Evolutionary conservation across 768 basidiomycete species (phyloP).

Genomic region (Pleurotus djamor): DNA sequence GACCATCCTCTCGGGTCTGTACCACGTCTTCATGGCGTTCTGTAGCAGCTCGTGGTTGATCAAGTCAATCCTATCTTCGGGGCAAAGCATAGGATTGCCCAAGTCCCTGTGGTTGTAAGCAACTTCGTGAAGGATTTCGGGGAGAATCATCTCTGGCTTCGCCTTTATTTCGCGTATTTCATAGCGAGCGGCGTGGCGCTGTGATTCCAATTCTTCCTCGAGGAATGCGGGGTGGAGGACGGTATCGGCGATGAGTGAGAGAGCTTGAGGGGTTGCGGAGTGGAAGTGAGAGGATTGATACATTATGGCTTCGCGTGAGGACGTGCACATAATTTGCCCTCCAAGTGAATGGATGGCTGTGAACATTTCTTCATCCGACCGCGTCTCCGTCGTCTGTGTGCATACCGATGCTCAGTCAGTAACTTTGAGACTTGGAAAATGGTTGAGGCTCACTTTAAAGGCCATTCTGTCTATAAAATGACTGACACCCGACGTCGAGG

Average conservation of each 20-base stretch:
- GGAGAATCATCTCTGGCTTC: slow-evolving; percentile 93
- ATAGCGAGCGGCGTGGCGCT: slow-evolving; percentile 85
- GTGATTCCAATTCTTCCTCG: slow-evolving; percentile 76
- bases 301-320: slow-evolving; percentile 93
- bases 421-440: background rate
- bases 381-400: slow-evolving; percentile 66
- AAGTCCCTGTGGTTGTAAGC: slow-evolving; percentile 78
- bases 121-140: slow-evolving; percentile 85
- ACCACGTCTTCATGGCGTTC: slow-evolving; percentile 76
- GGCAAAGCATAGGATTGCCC: slow-evolving; percentile 90
- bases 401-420: background rate
- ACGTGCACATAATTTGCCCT: slow-evolving; percentile 89
- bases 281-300: slow-evolving; percentile 97
- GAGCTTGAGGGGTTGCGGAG: slow-evolving; percentile 72
- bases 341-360: slow-evolving; percentile 80
- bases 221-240: slow-evolving; percentile 76
- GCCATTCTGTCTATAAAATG: slow-evolving; percentile 96
- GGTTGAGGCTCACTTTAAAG: slow-evolving; percentile 70
- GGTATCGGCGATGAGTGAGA: slow-evolving; percentile 91
- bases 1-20: slow-evolving; percentile 92
- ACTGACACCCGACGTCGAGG: slow-evolving; percentile 72
- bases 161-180: slow-evolving; percentile 84
- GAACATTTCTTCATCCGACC: slow-evolving; percentile 78
- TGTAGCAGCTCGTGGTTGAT: slow-evolving; percentile 65
- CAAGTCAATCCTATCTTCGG: slow-evolving; percentile 72